These are phyloP conservation scores for Morella rubra DNA, from an alignment of 306 rosid species.

Conservation along the genomic window DNA sequence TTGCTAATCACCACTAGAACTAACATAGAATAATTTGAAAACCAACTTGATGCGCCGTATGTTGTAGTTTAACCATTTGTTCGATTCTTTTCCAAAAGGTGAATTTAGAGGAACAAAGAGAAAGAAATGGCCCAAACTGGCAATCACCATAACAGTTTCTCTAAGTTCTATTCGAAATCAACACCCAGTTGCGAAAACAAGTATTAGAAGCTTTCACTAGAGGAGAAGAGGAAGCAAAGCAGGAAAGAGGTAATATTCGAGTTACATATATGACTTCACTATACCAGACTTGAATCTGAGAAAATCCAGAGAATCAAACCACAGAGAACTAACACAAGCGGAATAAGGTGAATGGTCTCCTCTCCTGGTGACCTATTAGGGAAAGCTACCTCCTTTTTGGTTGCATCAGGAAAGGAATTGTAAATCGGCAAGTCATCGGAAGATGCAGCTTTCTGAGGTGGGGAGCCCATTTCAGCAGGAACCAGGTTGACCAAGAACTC, in stretches of 20 bases:
- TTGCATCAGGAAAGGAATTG: slow-evolving; percentile 27
- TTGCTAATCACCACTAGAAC: too few species aligned
- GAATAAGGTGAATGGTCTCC: slow-evolving; percentile 66
- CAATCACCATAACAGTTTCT: background rate
- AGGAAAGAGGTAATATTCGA: background rate
- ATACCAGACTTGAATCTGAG: slow-evolving; percentile 35
- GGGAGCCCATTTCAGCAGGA: slow-evolving; percentile 15
- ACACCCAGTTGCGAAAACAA: background rate
- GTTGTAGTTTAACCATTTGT: too few species aligned
- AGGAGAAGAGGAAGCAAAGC: background rate
- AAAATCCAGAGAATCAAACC: slow-evolving; percentile 74
- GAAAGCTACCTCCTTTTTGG: slow-evolving; percentile 45
- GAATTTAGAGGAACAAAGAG: too few species aligned
- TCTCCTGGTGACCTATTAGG: slow-evolving; percentile 37
- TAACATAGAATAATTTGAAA: too few species aligned
- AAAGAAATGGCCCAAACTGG: too few species aligned
- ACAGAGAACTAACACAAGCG: slow-evolving; percentile 57
- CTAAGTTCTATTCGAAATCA: background rate
- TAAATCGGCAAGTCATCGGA: slow-evolving; percentile 48
- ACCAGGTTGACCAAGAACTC: slow-evolving; percentile 37
- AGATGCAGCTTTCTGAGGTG: slow-evolving; percentile 33
- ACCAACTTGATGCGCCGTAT: too few species aligned
- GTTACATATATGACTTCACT: background rate
- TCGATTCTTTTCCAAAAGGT: too few species aligned
- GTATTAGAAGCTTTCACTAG: background rate